These are phyloP conservation scores for Erodium maritimum DNA, from an alignment of 345 rosid genomes.

Conservation along the genomic window DNA sequence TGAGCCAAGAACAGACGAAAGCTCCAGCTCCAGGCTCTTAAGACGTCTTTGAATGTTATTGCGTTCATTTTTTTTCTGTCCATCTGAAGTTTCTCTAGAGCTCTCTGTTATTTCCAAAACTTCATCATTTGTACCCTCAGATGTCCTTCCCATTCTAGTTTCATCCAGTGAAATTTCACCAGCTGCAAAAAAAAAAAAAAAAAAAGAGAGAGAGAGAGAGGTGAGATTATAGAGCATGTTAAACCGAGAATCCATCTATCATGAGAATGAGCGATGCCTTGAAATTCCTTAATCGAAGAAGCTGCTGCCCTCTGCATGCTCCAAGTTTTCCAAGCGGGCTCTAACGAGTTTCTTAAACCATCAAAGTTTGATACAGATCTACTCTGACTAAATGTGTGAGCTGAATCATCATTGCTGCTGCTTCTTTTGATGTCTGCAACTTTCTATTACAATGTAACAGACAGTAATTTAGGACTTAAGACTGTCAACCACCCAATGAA, in stretches of 20 bases:
- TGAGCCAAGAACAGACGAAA: slow-evolving; percentile 53
- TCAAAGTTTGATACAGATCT: slow-evolving; percentile 18
- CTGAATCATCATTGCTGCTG: slow-evolving; percentile 9
- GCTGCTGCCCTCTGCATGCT: slow-evolving; percentile 61
- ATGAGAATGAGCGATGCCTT: slow-evolving; percentile 36
- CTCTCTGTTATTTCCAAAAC: slow-evolving; percentile 18
- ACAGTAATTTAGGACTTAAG: slow-evolving; percentile 10
- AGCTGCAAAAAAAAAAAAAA: slow-evolving; percentile 30
- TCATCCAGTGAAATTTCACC: slow-evolving; percentile 29
- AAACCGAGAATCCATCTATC: slow-evolving; percentile 6
- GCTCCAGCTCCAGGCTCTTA: slow-evolving; percentile 60
- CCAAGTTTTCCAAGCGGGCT: slow-evolving; percentile 68
- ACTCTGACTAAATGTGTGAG: slow-evolving; percentile 13
- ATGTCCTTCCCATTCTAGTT: slow-evolving; percentile 3
- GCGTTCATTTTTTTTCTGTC: slow-evolving; percentile 19
- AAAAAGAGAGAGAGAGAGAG: too few species aligned
- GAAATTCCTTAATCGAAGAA: slow-evolving; percentile 39
- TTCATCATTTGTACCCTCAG: slow-evolving; percentile 15
- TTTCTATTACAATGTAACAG: slow-evolving; percentile 48
- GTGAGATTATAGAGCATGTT: background rate
- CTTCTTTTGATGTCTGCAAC: slow-evolving; percentile 33
- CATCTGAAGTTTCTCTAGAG: slow-evolving; percentile 16
- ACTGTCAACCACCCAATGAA: background rate
- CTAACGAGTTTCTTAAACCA: slow-evolving; percentile 21
- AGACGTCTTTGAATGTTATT: slow-evolving; percentile 45